These are phyloP conservation scores for Trichoderma reesei DNA, from an alignment of 495 filamentous ascomycete species.

Conservation along the genomic window DNA sequence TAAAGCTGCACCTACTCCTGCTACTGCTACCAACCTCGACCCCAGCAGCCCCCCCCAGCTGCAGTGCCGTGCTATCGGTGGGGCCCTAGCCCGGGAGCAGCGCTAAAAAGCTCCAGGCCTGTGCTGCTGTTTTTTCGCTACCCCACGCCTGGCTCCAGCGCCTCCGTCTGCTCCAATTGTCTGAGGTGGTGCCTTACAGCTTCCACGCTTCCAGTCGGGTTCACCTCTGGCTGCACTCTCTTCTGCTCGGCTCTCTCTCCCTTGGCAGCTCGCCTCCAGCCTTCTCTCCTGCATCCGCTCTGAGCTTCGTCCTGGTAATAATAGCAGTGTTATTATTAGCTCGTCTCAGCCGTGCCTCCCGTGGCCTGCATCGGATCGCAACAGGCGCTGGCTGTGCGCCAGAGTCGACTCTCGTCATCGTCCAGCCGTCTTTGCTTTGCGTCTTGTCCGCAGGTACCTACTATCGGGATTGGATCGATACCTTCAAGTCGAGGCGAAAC, in stretches of 20 bases:
- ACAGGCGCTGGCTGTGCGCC: conserved; percentile 1
- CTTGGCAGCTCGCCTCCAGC: not conserved
- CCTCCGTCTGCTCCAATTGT: not conserved
- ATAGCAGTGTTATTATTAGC: not conserved
- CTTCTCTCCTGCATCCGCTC: not conserved
- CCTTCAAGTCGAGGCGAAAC: not conserved
- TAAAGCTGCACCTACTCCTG: too few relatives aligned
- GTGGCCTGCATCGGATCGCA: not conserved
- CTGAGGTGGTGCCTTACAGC: not conserved
- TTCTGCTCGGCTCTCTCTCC: not conserved
- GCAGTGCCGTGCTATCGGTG: conserved; percentile 1
- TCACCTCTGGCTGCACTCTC: not conserved
- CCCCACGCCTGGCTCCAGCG: conserved; percentile 1
- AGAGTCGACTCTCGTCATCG: not conserved
- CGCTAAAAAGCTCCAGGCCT: conserved; percentile 1
- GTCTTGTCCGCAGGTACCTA: not conserved
- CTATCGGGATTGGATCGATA: not conserved
- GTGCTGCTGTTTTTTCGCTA: not conserved
- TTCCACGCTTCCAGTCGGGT: not conserved
- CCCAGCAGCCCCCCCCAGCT: not conserved
- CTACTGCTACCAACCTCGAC: not conserved
- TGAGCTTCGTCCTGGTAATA: not conserved
- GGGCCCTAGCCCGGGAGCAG: not conserved
- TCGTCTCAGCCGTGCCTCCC: not conserved
- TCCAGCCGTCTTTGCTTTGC: not conserved